Base-by-base conservation (phyloP, 768 basidiomycete genomes). In the Gloeopeniophorella convolvens region DNA sequence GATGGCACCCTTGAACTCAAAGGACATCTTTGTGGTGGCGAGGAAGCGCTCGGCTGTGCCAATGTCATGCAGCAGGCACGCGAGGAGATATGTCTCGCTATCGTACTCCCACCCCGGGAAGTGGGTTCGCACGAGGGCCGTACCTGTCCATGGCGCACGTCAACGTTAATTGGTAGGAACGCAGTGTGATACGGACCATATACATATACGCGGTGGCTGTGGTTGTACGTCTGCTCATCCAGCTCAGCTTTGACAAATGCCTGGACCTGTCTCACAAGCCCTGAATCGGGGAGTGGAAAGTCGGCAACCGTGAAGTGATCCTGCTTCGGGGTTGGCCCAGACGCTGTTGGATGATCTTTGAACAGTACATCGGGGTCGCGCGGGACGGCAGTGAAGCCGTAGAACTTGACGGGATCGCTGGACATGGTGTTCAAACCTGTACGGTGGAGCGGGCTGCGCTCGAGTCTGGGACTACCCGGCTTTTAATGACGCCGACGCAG, bases 1-100 rank as follows among this genome's bases (percentile, higher is more conserved):
- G 45, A 78, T 74, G 16, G 69, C 77, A 40, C 77, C 75, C 59
- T 74, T 75, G 66, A 76, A 77, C 63, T 79, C 78, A 57, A 79
- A 78, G 12, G 72, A 74, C 62, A 78, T 63, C 52, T 76, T 76
- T n/a, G 77, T 78, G 21, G 71, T 75, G n/a, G 69, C 54, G 39
- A 76, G 65, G 57, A 72, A 77, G 20, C 64, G 65, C 39, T 75
- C 68, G 5, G 73, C 74, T 3, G 74, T 74, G 37, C 76, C 77
- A 39, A 78, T 72, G 56, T 78, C 77, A 56, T 78, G 77, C 50
- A 78, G 65, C 21, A 78, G 65, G 55, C 75, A 77, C 27, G 73
- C 65, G 30, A 78, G 65, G 60, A 72, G 77, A 62, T 75, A 76
- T 21, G 75, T 73, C 66, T 76, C 72, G n/a, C 63, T 61, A 54